phyloP scores from a whole-genome alignment of 495 filamentous ascomycete species.

The Apiosordaria backusii region DNA sequence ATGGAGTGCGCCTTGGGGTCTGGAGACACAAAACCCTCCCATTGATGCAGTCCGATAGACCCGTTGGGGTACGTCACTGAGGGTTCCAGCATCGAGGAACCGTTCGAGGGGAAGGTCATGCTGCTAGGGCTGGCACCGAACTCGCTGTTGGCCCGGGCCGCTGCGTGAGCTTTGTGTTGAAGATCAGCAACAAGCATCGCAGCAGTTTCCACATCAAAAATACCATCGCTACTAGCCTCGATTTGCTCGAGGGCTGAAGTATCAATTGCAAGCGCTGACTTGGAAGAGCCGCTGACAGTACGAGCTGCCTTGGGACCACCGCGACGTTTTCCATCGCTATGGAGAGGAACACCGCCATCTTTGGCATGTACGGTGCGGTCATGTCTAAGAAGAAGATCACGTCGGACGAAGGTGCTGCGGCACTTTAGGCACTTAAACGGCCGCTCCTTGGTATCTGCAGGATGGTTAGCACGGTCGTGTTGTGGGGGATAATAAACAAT shows the following conservation, averaged over 20 bases:
- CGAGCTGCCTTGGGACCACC: constrained; percentile 65
- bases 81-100: constrained; percentile 63
- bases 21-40: constrained; percentile 75
- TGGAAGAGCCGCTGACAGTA: constrained; percentile 64
- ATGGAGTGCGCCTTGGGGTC: constrained; percentile 69
- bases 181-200: constrained; percentile 99
- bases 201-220: constrained; percentile 96
- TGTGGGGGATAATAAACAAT: too few species aligned
- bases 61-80: constrained; percentile 67
- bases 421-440: constrained; percentile 99
- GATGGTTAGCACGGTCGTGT: constrained; percentile 11
- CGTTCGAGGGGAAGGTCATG: constrained; percentile 69
- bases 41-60: constrained; percentile 77
- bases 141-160: constrained; percentile 57
- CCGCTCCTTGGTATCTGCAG: constrained; percentile 92
- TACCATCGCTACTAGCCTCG: constrained; percentile 88
- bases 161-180: constrained; percentile 90
- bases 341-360: constrained; percentile 92
- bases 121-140: constrained; percentile 66
- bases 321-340: constrained; percentile 90
- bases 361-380: constrained; percentile 98
- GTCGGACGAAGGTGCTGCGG: constrained; percentile 95
- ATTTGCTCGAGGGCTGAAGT: constrained; percentile 89
- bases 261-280: constrained; percentile 80
- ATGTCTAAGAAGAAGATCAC: constrained; percentile 93